Conservation (phyloP, 2,329 filamentous ascomycete species). For the Atkinsonella hypoxylon region DNA sequence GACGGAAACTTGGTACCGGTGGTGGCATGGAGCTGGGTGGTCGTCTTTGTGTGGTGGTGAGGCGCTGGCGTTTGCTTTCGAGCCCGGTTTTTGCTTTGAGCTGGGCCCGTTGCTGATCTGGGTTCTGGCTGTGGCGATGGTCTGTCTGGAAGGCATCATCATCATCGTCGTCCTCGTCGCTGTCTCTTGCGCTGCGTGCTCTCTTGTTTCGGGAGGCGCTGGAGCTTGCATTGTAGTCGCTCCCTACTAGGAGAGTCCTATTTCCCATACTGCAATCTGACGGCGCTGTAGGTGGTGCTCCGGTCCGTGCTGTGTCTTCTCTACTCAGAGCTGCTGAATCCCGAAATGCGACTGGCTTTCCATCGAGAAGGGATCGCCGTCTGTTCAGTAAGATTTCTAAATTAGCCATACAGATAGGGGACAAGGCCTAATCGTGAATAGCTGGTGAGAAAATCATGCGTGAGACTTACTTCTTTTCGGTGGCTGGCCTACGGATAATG, state of each 20-base stretch:
- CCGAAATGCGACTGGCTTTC: not conserved
- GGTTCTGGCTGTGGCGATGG: slow-evolving; percentile 12
- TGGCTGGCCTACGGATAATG: not conserved
- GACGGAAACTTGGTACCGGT: too few species aligned
- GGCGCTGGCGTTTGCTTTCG: not conserved
- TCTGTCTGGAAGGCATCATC: slow-evolving; percentile 19
- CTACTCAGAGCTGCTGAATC: not conserved
- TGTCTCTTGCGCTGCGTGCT: not conserved
- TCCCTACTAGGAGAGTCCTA: not conserved
- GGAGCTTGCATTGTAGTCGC: not conserved
- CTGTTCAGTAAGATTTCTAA: too few species aligned
- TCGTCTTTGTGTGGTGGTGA: not conserved
- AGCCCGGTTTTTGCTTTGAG: slow-evolving; percentile 3
- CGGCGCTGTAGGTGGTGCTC: not conserved
- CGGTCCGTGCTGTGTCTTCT: not conserved
- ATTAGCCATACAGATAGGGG: too few species aligned
- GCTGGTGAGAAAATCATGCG: too few species aligned
- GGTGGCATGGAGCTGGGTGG: slow-evolving; percentile 13
- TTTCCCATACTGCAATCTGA: not conserved
- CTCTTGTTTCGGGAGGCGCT: not conserved
- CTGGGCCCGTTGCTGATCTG: slow-evolving; percentile 12
- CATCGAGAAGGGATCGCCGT: not conserved
- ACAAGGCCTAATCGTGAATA: too few species aligned
- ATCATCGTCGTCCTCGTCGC: slow-evolving; percentile 9
- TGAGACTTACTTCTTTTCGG: not conserved